Evolutionary conservation across 2,329 filamentous ascomycete species (phyloP), one percentile per base, ranked within the genome.

Genomic region (Aspergillus luchuensis): DNA sequence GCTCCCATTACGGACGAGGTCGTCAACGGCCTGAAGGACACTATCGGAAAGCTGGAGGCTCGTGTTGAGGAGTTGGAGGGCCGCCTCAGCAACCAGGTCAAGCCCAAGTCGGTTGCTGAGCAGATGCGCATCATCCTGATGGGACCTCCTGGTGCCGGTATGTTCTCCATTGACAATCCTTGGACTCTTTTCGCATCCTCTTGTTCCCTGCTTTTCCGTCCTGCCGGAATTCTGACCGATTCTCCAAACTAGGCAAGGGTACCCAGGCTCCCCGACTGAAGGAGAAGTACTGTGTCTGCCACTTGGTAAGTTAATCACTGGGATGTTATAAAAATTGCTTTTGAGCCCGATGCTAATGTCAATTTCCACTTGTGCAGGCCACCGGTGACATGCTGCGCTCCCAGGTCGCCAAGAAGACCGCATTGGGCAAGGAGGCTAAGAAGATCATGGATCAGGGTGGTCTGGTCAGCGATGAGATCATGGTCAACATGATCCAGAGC

Each of bases 401-500:
- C 69, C 95, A 99, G 81, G 95, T 99, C 75, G 91, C 94, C 67
- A 96, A 96, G 83, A 97, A 98, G 88, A 99, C 95, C 60, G 81
- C 91, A 62, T 88, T 99, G 67, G 95, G 95, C 71, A 87, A 91
- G 76, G 92, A 97, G 84, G 95, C 95, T 68, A 99, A 99, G 89
- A 98, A 98, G 88, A 99, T 99, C 80, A 99, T 99, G 95, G 95
- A 99, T 76, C 90, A 94, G 78, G 95, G 95, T 72, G 94, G 94
- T 70, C 88, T 99, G 61, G 95, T 99, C 78, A 96, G 92, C 79
- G 95, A 99, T 80, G 94, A 98, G 77, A 99, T 99, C 76, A 94
- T 99, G 87, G 91, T 99, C 79, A 92, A 94, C 80, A 99, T 99
- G 95, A 99, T 99, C 84, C 94, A 95, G 87, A 91, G 89, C 78